Base-by-base conservation (phyloP, 495 filamentous ascomycete genomes). In the Trichoderma parareesei region DNA sequence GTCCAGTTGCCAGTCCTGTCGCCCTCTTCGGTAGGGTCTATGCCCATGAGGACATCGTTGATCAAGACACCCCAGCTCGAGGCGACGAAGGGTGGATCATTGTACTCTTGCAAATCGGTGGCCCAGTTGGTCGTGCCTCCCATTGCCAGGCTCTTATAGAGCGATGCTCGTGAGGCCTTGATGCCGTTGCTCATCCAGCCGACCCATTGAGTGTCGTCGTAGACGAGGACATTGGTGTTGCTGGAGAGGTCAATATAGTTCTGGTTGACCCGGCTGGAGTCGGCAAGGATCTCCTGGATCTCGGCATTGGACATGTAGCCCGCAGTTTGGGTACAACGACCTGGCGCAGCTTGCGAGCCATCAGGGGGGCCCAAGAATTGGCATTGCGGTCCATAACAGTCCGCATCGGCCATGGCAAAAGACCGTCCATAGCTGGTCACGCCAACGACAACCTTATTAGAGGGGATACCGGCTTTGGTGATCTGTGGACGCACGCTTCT, bases 381-480 rank as follows among this genome's bases (percentile, higher is more conserved):
- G 64, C 71, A 78, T 64, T 65, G 69, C 9, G 67, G 66, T 1
- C 66, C 68, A 1, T 10, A 40, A 35, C 73, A 75, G 14, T 69
- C 66, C 2, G 68, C 59, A 10, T 71, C 44, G 10, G 70, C 61
- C 73, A 76, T 81, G 48, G 68, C 66, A 70, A 79, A 79, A 3
- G 68, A 70, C 2, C 77, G 71, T 0, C 77, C 75, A 64, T 81
- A 81, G 63, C 72, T 75, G 27, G 73, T 33, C 1, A 75, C 66
- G 13, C 79, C 76, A 16, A 79, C 74, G 0, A 75, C 8, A 37
- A 84, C 55, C 66, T 77, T 79, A 38, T 72, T 74, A 0, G 69
- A 46, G 0, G 74, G 75, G 0, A 80, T 76, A 18, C 80, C 79
- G 1, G 79, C 79, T 64, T 84, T 84, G 43, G 81, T 83, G 16